Evolutionary conservation across 805 yeast species (phyloP).

Genomic region (Myxozyma melibiosi): DNA sequence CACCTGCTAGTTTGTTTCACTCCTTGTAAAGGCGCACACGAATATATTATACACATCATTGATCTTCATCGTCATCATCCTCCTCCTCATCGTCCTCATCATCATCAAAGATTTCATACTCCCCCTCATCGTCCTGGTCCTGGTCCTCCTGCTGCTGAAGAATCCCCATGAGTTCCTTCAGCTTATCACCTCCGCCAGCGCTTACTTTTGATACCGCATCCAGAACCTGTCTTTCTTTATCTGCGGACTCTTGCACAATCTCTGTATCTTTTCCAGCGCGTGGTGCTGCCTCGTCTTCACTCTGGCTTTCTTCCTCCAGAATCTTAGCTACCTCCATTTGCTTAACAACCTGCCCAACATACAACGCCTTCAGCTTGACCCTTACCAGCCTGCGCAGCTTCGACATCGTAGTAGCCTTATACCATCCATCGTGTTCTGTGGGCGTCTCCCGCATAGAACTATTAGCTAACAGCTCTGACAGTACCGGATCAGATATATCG

Average conservation of each 20-base stretch:
- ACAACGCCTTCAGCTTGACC: slow-evolving; percentile 65
- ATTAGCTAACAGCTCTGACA: slow-evolving; percentile 49
- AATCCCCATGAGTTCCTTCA: slow-evolving; percentile 26
- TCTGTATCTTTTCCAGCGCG: neutral
- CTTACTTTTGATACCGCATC: slow-evolving; percentile 22
- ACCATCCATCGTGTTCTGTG: slow-evolving; percentile 81
- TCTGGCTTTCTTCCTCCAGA: slow-evolving; percentile 27
- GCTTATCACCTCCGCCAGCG: slow-evolving; percentile 18
- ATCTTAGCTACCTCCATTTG: slow-evolving; percentile 28
- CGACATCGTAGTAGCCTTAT: slow-evolving; percentile 59
- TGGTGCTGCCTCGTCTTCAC: slow-evolving; percentile 14
- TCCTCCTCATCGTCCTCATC: slow-evolving; percentile 19
- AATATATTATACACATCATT: too few species aligned
- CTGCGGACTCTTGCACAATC: neutral
- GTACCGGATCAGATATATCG: slow-evolving; percentile 69
- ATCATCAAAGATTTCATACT: slow-evolving; percentile 30
- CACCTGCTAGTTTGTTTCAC: too few species aligned
- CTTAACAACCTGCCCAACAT: slow-evolving; percentile 11
- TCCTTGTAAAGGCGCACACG: too few species aligned
- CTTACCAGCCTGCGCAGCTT: slow-evolving; percentile 69
- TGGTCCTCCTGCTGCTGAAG: slow-evolving; percentile 26
- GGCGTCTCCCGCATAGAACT: slow-evolving; percentile 48
- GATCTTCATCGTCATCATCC: slow-evolving; percentile 2
- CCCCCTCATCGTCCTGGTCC: slow-evolving; percentile 18
- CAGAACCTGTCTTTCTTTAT: slow-evolving; percentile 8